A percentile compares a stretch with the other conserved stretches of the same genome.
Evolutionary conservation across 2,329 filamentous ascomycete genomes (phyloP).

Genomic region (Sclerotinia minor): DNA sequence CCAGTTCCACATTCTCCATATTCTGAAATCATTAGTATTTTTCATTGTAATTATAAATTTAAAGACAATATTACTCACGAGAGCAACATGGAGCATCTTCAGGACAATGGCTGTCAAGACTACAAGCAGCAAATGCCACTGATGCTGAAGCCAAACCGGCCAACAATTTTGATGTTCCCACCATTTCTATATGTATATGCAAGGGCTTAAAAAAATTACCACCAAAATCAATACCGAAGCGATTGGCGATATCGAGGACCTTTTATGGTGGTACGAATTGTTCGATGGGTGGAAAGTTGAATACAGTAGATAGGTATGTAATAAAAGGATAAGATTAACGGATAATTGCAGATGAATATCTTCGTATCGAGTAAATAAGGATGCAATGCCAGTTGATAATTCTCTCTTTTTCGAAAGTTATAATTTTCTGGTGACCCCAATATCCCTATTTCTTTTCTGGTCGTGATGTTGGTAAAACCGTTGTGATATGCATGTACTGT

Average conservation of each 20-base stretch:
- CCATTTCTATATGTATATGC: constrained; percentile 36
- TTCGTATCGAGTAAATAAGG: neutral
- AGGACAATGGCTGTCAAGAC: constrained; percentile 63
- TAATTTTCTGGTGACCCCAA: neutral
- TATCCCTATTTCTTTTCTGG: neutral
- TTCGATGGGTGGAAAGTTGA: neutral
- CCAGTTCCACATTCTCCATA: constrained; percentile 92
- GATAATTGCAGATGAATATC: neutral
- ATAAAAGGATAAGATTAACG: too few species aligned
- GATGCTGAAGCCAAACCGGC: constrained; percentile 35
- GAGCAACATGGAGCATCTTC: constrained; percentile 74
- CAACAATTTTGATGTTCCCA: constrained; percentile 36
- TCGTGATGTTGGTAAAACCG: neutral
- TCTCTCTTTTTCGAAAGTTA: neutral
- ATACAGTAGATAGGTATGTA: neutral
- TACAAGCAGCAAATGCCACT: constrained; percentile 45
- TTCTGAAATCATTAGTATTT: constrained; percentile 52
- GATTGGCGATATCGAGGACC: constrained; percentile 20
- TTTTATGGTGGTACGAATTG: constrained; percentile 2
- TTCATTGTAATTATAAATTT: constrained; percentile 25
- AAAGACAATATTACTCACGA: constrained; percentile 55
- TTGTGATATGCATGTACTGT: neutral
- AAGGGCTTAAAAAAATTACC: neutral
- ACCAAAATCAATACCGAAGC: constrained; percentile 16
- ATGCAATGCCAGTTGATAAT: neutral